These are phyloP conservation scores for Mycena rosella DNA, from an alignment of 768 basidiomycete genomes.

Conservation along the genomic window DNA sequence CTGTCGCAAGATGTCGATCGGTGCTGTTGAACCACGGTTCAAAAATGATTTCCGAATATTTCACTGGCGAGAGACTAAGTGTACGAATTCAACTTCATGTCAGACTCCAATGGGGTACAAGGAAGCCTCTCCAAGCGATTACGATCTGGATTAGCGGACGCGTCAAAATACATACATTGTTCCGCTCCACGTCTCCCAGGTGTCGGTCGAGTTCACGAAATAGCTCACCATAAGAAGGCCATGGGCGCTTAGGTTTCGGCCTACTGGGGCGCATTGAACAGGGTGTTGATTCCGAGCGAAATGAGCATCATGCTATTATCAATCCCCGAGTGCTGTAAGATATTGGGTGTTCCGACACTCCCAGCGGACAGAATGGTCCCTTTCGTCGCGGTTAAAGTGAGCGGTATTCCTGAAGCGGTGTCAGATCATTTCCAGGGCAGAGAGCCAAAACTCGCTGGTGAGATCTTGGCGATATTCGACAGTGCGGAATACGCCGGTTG, in stretches of 20 bases:
- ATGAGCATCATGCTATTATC: conserved; percentile 1
- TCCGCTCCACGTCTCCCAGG: not conserved
- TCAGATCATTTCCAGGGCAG: not conserved
- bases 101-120: no score
- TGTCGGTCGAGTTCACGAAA: no score
- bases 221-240: not conserved
- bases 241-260: conserved; percentile 6
- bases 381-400: conserved; percentile 39
- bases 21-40: no score
- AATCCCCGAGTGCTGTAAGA: conserved; percentile 11
- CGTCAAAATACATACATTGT: no score
- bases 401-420: not conserved
- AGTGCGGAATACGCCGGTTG: not conserved
- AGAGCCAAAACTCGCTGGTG: not conserved
- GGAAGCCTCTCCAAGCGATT: no score
- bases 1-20: no score
- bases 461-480: not conserved
- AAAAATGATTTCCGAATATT: no score
- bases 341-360: conserved; percentile 42
- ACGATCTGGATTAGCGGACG: no score
- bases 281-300: conserved; percentile 4
- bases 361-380: conserved; percentile 49
- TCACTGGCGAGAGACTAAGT: no score
- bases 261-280: conserved; percentile 21
- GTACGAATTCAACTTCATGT: no score